Evolutionary conservation across 768 basidiomycete species (phyloP), one percentile per base, ranked within the genome.

Genomic region (Pholiota conissans): DNA sequence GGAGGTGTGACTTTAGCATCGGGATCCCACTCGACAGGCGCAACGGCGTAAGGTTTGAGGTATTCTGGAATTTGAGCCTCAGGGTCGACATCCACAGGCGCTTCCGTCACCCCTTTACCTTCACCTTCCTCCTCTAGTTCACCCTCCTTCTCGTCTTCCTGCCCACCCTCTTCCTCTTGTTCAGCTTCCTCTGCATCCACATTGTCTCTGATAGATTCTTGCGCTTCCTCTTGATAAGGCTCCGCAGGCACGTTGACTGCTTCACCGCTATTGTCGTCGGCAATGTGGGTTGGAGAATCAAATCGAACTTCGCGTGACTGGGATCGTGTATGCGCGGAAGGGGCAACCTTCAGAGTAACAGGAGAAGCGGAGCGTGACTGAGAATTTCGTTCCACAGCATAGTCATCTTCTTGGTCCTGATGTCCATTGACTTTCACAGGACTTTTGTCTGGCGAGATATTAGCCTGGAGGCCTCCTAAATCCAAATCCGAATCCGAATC

Each of bases 41-140:
- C 83, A 16, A 90, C 88, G 11, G 89, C 87, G 57, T 84, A 93
- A 0, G 84, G 81, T 51, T 79, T 81, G 27, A 92, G 76, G 61
- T 91, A 86, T 14, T 76, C 78, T 2, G 82, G 82, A 47, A 82
- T 75, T 22, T 64, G 65, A 16, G 60, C 32, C 24, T 71, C 71
- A 27, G 58, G 56, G 13, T 76, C 75, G 14, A 79, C 76, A 51
- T 81, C 81, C 20, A 49, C 54, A 0, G 45, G 49, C 9, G 29
- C 57, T 10, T 52, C 39, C 6, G 71, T 68, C 32, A 70, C 62
- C 32, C 75, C 73, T 11, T 81, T n/a, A n/a, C n/a, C 77, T 52
- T 81, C 80, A 22, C 49, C 51, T 0, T 56, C 56, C 5, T 39
- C 51, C 10, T 50, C 42, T 37, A 5, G 39, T 8, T 35, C 49